Conservation (phyloP, 2,329 filamentous ascomycete genomes). For the Sclerotinia nivalis region DNA sequence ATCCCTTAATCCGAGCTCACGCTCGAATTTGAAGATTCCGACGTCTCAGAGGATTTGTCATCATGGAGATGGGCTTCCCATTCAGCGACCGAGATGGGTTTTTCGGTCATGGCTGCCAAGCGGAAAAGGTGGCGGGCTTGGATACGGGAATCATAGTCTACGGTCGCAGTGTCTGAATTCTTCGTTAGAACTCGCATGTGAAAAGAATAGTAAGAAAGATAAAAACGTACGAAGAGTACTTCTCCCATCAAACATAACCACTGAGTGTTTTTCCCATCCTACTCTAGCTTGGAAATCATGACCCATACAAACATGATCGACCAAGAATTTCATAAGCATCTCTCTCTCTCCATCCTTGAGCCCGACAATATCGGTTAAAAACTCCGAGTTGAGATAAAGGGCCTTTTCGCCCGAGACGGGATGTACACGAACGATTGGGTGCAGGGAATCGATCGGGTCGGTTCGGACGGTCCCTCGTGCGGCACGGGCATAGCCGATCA, state of each 20-base stretch:
- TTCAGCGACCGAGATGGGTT: slow-evolving; percentile 48
- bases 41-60: slow-evolving; percentile 19
- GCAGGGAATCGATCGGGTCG: slow-evolving; percentile 62
- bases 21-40: slow-evolving; percentile 18
- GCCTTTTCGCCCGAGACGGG: slow-evolving; percentile 73
- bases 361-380: slow-evolving; percentile 67
- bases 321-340: slow-evolving; percentile 63
- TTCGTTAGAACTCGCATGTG: not conserved
- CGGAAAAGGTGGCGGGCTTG: slow-evolving; percentile 53
- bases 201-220: not conserved
- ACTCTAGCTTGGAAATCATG: slow-evolving; percentile 72
- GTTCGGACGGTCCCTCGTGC: slow-evolving; percentile 63
- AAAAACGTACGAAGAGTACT: slow-evolving; percentile 47
- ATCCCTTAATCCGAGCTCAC: slow-evolving; percentile 22
- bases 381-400: slow-evolving; percentile 68
- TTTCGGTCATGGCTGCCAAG: slow-evolving; percentile 51
- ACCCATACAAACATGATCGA: slow-evolving; percentile 64
- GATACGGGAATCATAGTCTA: slow-evolving; percentile 51
- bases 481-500: slow-evolving; percentile 55
- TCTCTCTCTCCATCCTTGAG: slow-evolving; percentile 69
- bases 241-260: slow-evolving; percentile 54
- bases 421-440: slow-evolving; percentile 69
- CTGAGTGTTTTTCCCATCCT: slow-evolving; percentile 58
- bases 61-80: slow-evolving; percentile 24
- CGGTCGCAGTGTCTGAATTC: slow-evolving; percentile 50